Percentiles rank a stretch among this genome's conserved stretches.
Evolutionary conservation across 2,329 filamentous ascomycete species (phyloP).

Genomic region (Neofusicoccum parvum): DNA sequence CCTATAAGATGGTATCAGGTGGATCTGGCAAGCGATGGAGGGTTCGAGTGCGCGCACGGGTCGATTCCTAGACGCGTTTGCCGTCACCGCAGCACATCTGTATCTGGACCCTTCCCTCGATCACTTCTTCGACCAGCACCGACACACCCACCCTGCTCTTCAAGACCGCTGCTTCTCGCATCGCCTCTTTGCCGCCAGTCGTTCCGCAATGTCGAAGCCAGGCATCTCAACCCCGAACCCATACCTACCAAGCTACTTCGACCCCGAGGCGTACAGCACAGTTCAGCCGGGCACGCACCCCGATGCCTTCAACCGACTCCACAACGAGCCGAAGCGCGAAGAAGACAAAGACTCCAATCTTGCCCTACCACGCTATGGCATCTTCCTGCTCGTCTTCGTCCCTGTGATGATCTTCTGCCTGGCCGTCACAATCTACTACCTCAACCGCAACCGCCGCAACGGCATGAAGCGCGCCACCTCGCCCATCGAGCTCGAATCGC

Average conservation of each 20-base stretch:
- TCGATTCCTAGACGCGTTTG: background rate
- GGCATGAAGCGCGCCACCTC: background rate
- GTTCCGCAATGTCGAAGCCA: no score
- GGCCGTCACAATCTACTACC: background rate
- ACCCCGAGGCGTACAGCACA: slow-evolving; percentile 4
- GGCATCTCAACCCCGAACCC: background rate
- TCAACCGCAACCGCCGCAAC: background rate
- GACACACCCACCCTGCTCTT: background rate
- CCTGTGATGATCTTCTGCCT: background rate
- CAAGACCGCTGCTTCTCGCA: background rate
- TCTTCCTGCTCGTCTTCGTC: background rate
- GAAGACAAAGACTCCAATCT: background rate
- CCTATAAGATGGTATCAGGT: no score
- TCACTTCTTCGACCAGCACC: background rate
- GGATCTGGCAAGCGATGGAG: background rate
- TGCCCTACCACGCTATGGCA: background rate
- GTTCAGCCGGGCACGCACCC: slow-evolving; percentile 3
- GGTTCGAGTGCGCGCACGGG: background rate
- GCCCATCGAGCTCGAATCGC: slow-evolving; percentile 1
- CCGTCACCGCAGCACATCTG: background rate
- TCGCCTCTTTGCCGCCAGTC: no score
- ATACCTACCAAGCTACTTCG: background rate
- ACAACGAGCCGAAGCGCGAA: background rate
- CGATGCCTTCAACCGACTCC: background rate
- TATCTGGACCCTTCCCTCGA: background rate